phyloP scores from a whole-genome alignment of 306 rosid species.

The Corylus americana region DNA sequence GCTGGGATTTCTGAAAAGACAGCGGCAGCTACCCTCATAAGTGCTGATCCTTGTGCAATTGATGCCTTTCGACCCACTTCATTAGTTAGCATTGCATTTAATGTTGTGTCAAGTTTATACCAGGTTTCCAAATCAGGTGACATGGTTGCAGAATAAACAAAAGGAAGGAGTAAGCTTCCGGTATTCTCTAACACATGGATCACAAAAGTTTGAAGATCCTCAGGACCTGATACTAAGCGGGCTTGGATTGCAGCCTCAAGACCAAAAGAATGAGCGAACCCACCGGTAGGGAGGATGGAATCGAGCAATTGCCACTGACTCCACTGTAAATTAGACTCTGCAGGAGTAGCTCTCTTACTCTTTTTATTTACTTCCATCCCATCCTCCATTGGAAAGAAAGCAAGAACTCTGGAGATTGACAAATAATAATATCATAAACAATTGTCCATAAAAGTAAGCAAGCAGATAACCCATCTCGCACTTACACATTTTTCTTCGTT shows the following conservation, averaged over 20 bases:
- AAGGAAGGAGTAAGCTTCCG: constrained; percentile 86
- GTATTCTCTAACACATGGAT: constrained; percentile 70
- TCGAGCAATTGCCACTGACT: constrained; percentile 81
- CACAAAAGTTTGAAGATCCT: constrained; percentile 65
- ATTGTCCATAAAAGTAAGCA: neutral
- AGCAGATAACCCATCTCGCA: neutral
- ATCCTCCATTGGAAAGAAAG: constrained; percentile 19
- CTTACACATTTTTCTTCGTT: constrained; percentile 26
- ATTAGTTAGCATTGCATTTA: constrained; percentile 71
- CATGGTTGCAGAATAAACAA: constrained; percentile 55
- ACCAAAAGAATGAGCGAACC: constrained; percentile 86
- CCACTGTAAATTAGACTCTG: constrained; percentile 51
- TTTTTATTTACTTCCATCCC: constrained; percentile 38
- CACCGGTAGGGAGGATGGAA: constrained; percentile 90
- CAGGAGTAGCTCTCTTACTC: neutral
- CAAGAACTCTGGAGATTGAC: constrained; percentile 11
- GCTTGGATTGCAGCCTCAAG: constrained; percentile 85
- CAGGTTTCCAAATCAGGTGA: constrained; percentile 61
- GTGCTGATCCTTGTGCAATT: constrained; percentile 70
- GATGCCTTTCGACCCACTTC: constrained; percentile 89
- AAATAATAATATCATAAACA: neutral
- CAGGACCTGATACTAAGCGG: constrained; percentile 52
- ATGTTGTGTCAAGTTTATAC: constrained; percentile 58
- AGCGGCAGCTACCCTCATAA: constrained; percentile 79
- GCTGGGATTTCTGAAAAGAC: constrained; percentile 64